Conservation (phyloP, 495 filamentous ascomycete genomes). For the Penicillium atrosanguineum region DNA sequence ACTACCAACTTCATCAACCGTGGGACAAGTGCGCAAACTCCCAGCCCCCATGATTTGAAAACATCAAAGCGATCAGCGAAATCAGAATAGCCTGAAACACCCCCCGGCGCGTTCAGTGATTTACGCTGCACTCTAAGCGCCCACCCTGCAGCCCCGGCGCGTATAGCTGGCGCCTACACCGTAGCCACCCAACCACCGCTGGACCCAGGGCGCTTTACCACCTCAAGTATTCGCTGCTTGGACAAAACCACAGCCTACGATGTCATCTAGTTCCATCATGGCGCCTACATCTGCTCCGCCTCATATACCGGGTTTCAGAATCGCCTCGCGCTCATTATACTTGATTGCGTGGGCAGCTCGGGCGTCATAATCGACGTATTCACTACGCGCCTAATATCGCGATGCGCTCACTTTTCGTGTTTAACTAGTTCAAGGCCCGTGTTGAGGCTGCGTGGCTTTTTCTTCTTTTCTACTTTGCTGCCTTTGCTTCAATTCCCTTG, state of each 20-base stretch:
- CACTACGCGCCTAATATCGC: conserved; percentile 17
- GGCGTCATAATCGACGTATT: conserved; percentile 12
- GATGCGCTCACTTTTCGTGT: conserved; percentile 10
- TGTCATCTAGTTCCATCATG: conserved; percentile 35
- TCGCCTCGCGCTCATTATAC: neutral
- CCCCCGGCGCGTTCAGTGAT: neutral
- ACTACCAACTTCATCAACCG: neutral
- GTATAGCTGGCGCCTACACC: conserved; percentile 25
- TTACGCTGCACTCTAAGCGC: conserved; percentile 18
- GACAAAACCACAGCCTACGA: neutral
- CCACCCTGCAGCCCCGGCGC: conserved; percentile 34
- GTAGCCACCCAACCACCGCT: conserved; percentile 18
- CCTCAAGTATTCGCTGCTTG: conserved; percentile 8
- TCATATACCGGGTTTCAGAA: conserved; percentile 28
- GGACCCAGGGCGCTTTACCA: conserved; percentile 15
- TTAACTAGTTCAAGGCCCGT: conserved; percentile 16
- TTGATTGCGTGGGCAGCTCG: conserved; percentile 3
- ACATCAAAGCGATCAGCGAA: conserved; percentile 1
- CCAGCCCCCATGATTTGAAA: neutral
- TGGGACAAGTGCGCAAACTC: neutral
- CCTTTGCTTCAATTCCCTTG: neutral
- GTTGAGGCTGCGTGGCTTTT: neutral
- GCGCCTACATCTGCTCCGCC: conserved; percentile 32
- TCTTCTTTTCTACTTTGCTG: conserved; percentile 8
- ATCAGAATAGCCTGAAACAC: conserved; percentile 15